phyloP scores from a whole-genome alignment of 495 filamentous ascomycete species.

The Darksidea phi region DNA sequence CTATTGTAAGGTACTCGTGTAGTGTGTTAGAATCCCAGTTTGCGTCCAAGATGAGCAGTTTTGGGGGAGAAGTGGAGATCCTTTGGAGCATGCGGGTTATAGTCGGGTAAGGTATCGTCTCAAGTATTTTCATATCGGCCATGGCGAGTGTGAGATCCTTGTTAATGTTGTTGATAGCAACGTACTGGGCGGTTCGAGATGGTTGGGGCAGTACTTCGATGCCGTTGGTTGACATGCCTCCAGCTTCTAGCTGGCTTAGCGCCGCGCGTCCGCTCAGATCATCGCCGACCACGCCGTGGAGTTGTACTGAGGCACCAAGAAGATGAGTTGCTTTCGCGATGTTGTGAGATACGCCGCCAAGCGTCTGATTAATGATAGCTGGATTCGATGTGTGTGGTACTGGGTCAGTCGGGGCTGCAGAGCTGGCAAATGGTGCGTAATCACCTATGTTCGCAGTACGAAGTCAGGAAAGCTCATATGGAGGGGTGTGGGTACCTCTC shows the following conservation, averaged over 20 bases:
- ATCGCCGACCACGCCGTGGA: conserved; percentile 74
- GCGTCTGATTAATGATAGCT: conserved; percentile 69
- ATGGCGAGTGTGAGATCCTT: conserved; percentile 83
- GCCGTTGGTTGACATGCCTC: conserved; percentile 63
- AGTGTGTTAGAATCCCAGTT: conserved; percentile 72
- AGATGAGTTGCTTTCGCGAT: conserved; percentile 76
- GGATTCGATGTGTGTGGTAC: conserved; percentile 82
- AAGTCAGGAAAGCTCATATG: too few species aligned
- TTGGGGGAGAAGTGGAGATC: conserved; percentile 44
- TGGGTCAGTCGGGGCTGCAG: conserved; percentile 47
- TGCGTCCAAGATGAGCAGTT: conserved; percentile 76
- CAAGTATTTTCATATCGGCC: conserved; percentile 91
- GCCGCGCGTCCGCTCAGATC: conserved; percentile 75
- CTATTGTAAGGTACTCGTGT: conserved; percentile 60
- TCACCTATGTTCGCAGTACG: conserved; percentile 44
- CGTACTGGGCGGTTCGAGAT: conserved; percentile 78
- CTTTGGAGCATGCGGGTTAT: conserved; percentile 29
- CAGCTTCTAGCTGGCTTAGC: conserved; percentile 57
- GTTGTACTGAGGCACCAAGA: conserved; percentile 56
- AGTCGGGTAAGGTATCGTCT: conserved; percentile 44
- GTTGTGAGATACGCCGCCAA: conserved; percentile 95
- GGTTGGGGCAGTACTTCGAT: conserved; percentile 57
- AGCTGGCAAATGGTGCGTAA: conserved; percentile 52
- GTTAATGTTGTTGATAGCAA: conserved; percentile 78
- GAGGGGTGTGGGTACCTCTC: too few species aligned